phyloP scores from a whole-genome alignment of 73 alveolate genomes.

The Paraurostyla sp. region DNA sequence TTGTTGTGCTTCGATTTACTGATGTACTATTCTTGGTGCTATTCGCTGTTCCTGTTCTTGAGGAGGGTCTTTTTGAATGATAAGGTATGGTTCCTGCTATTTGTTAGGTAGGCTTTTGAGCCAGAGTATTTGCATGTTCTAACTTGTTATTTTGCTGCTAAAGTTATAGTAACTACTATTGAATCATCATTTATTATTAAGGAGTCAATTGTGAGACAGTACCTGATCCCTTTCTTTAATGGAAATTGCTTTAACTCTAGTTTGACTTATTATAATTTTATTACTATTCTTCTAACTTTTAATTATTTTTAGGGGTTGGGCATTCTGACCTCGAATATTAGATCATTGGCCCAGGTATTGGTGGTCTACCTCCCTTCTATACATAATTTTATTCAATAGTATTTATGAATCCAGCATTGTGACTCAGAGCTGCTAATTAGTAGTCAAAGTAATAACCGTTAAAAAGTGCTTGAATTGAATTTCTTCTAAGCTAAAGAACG shows the following conservation, averaged over 20 bases:
- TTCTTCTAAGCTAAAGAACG: constrained; percentile 25
- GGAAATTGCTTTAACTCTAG: not conserved
- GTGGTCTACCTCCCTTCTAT: constrained; percentile 48
- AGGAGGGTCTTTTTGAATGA: constrained; percentile 14
- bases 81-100: not conserved
- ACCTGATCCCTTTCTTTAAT: constrained; percentile 10
- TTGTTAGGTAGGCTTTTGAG: not conserved
- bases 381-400: constrained; percentile 30
- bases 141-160: not conserved
- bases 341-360: constrained; percentile 39
- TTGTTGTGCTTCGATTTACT: not conserved
- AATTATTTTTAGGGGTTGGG: constrained; percentile 28
- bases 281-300: not conserved
- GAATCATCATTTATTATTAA: not conserved
- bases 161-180: not conserved
- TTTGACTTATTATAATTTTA: not conserved
- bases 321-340: constrained; percentile 40
- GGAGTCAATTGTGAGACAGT: constrained; percentile 5
- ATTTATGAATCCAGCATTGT: constrained; percentile 10
- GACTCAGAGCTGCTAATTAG: constrained; percentile 55
- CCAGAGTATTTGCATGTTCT: not conserved
- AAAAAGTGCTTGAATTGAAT: constrained; percentile 65
- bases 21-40: not conserved
- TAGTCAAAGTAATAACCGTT: constrained; percentile 76
- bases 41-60: constrained; percentile 39